Evolutionary conservation across 2,329 filamentous ascomycete species (phyloP), one percentile per base, ranked within the genome.

Genomic region (Neonectria coccinea): DNA sequence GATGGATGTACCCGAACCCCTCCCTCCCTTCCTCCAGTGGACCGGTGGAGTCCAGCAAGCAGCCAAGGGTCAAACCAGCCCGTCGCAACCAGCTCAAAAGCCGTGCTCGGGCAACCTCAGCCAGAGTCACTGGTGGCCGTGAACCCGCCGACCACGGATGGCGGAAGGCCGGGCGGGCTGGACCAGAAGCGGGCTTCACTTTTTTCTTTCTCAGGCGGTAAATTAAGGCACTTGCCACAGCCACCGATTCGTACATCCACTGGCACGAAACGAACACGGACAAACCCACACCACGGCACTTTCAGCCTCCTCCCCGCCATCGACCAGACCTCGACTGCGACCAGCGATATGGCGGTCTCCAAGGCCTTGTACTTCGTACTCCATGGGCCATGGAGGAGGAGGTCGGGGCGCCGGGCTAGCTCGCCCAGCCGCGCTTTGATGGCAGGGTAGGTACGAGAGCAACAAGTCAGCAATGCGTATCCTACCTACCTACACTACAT

Each of bases 1-100:
- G n/a, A 36, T 36, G 33, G 12, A 36, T 36, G 33, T 12, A 36
- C 33, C 33, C 33, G 33, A 36, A 36, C 33, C 14, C 14, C 33
- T 36, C 33, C 33, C 33, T 36, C 33, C 33, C 6, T 29, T 6
- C 27, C 29, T 29, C 29, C 29, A 36, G 33, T 36, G 33, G 33
- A 36, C 16, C 16, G 14, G 36, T 39, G 36, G 36, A 39, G 36
- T 29, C 44, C 31, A 57, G 14, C 29, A 25, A 5, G 33, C 11
- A 9, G 45, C n/a, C 18, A 18, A 57, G 29, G 44, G 36, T 29
- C 55, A 56, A 60, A 41, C 41, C 51, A 48, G 29, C 39, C 31
- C 50, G 50, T 61, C 52, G 51, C 52, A 25, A 56, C 48, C 58
- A 55, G 50, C 57, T 53, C 39, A 31, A 55, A 36, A 42, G 36